phyloP scores from a whole-genome alignment of 257 asterid species.

The Rubia yunnanensis region DNA sequence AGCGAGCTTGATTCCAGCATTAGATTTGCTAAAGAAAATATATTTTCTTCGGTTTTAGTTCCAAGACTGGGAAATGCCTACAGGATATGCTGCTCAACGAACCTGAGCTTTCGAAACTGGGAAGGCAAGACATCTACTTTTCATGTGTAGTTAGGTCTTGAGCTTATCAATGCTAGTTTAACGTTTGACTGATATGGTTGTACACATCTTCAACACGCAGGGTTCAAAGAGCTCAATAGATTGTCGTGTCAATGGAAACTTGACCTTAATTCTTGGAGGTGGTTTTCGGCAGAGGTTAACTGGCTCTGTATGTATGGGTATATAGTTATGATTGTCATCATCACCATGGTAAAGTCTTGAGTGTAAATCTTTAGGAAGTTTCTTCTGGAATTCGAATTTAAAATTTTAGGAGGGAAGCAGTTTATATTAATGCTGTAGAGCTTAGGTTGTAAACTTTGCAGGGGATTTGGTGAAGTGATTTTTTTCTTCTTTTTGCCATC shows the following conservation, averaged over 20 bases:
- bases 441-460: not conserved
- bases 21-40: not conserved
- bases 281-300: not conserved
- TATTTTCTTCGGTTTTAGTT: conserved; percentile 20
- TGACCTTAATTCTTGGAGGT: not conserved
- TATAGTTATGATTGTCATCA: not conserved
- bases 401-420: not conserved
- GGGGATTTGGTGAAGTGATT: not conserved
- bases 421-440: too few species aligned
- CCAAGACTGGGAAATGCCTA: conserved; percentile 31
- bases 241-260: not conserved
- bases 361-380: conserved; percentile 7
- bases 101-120: conserved; percentile 66
- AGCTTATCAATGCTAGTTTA: not conserved
- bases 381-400: not conserved
- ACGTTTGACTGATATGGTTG: not conserved
- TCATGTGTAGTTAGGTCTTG: not conserved
- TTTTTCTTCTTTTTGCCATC: not conserved
- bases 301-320: conserved; percentile 4
- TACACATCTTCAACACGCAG: conserved; percentile 20
- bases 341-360: not conserved
- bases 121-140: conserved; percentile 33
- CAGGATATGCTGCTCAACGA: conserved; percentile 70
- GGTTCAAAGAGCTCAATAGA: conserved; percentile 20
- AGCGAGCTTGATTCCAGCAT: not conserved